Conservation (phyloP, 441 rosid species). For the Croton laevigatus region DNA sequence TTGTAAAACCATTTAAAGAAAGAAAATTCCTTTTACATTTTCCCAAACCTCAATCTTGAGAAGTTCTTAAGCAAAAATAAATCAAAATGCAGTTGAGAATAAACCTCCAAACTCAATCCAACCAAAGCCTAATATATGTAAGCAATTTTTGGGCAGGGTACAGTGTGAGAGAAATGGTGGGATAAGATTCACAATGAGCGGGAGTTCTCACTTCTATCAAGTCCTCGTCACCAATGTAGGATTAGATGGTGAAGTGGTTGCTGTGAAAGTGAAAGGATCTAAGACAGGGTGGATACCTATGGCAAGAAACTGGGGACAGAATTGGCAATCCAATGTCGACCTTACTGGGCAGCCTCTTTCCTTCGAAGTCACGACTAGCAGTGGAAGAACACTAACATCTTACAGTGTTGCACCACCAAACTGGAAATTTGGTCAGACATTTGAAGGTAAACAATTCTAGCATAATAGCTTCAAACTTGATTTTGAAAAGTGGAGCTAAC, state of each 20-base stretch:
- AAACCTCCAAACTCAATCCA: too few species aligned
- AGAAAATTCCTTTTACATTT: too few species aligned
- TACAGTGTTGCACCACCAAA: slow-evolving; percentile 73
- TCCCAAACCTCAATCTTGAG: too few species aligned
- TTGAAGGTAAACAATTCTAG: slow-evolving; percentile 75
- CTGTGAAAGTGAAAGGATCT: slow-evolving; percentile 84
- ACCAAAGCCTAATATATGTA: too few species aligned
- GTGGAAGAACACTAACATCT: slow-evolving; percentile 55
- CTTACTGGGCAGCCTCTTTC: slow-evolving; percentile 78
- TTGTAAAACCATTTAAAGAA: too few species aligned
- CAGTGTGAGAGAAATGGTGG: slow-evolving; percentile 66
- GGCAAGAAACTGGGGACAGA: slow-evolving; percentile 96
- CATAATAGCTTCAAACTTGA: slow-evolving; percentile 1
- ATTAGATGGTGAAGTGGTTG: slow-evolving; percentile 68
- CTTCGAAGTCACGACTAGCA: slow-evolving; percentile 69
- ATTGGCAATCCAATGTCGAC: slow-evolving; percentile 70
- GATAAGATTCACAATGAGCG: slow-evolving; percentile 65
- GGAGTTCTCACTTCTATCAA: slow-evolving; percentile 63
- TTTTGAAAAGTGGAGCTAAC: slow-evolving; percentile 3
- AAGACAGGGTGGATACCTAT: slow-evolving; percentile 87
- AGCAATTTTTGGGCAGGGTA: slow-evolving; percentile 44
- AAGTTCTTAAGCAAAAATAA: too few species aligned
- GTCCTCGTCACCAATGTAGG: slow-evolving; percentile 78
- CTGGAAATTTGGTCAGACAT: slow-evolving; percentile 81
- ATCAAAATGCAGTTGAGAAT: too few species aligned